A percentile compares a stretch with the other conserved stretches of the same genome.
These are phyloP conservation scores for Chaetomium sp. DNA, from an alignment of 2,329 filamentous ascomycete genomes.

Conservation along the genomic window DNA sequence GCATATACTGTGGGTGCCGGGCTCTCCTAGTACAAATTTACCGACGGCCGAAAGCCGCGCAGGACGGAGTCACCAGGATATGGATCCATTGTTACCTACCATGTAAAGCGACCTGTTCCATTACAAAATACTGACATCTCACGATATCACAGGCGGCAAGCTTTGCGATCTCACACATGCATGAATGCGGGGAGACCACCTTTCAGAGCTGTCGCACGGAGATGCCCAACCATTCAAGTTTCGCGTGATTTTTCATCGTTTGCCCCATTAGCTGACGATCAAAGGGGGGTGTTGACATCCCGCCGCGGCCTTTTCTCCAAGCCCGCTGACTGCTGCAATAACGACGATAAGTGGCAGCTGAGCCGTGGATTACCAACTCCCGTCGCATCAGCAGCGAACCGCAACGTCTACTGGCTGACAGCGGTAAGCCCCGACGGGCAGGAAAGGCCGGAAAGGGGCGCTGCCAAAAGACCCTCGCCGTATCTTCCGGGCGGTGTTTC, in stretches of 20 bases:
- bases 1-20: too few species aligned
- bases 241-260: neutral
- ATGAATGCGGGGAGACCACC: neutral
- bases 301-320: too few species aligned
- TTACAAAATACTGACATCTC: too few species aligned
- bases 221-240: constrained; percentile 2
- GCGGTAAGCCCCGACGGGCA: neutral
- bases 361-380: neutral
- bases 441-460: neutral
- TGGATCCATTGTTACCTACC: too few species aligned
- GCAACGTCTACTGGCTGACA: neutral
- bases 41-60: too few species aligned
- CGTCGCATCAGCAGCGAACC: neutral
- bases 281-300: neutral
- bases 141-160: constrained; percentile 14
- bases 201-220: neutral
- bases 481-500: too few species aligned
- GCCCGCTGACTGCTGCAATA: too few species aligned
- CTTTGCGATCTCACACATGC: constrained; percentile 14
- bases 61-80: too few species aligned
- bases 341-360: neutral
- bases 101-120: too few species aligned
- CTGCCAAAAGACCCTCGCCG: neutral
- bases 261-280: neutral
- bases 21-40: too few species aligned